Percentiles rank a stretch among this genome's conserved stretches.
phyloP scores from a whole-genome alignment of 139 green algal species.

The Asterochloris sp. region DNA sequence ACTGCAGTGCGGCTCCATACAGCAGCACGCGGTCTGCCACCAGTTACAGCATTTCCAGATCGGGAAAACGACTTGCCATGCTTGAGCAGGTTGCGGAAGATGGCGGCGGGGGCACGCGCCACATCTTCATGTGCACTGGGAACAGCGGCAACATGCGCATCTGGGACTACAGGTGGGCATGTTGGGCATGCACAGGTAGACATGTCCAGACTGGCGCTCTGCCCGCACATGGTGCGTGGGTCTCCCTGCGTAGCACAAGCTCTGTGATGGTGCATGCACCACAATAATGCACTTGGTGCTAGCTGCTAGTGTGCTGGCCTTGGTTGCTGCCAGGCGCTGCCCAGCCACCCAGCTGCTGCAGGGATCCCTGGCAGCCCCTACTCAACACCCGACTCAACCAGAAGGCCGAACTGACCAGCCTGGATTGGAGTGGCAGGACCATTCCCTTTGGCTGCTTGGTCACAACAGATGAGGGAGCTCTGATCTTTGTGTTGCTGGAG shows the following conservation, averaged over 20 bases:
- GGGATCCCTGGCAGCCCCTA: background rate
- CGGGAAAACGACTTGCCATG: background rate
- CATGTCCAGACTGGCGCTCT: background rate
- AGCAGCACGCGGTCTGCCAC: background rate
- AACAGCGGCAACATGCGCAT: constrained; percentile 5
- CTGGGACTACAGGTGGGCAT: constrained; percentile 13
- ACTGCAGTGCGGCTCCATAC: background rate
- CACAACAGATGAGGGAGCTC: constrained; percentile 4
- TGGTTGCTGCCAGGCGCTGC: background rate
- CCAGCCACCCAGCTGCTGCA: background rate
- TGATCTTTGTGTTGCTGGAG: background rate
- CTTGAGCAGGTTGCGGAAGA: constrained; percentile 6
- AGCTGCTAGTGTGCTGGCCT: background rate
- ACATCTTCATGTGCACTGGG: constrained; percentile 13
- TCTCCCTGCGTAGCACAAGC: background rate
- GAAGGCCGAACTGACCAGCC: background rate
- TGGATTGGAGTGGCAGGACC: background rate
- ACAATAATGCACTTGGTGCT: too few relatives aligned
- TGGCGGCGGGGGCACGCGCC: background rate
- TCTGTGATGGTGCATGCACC: background rate
- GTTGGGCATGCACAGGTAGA: background rate
- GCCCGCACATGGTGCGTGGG: background rate
- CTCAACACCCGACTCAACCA: background rate
- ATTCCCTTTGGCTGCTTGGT: background rate
- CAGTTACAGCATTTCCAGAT: background rate